Conservation (phyloP, 352 stramenopile genomes). For the Phytophthora agathidicida region DNA sequence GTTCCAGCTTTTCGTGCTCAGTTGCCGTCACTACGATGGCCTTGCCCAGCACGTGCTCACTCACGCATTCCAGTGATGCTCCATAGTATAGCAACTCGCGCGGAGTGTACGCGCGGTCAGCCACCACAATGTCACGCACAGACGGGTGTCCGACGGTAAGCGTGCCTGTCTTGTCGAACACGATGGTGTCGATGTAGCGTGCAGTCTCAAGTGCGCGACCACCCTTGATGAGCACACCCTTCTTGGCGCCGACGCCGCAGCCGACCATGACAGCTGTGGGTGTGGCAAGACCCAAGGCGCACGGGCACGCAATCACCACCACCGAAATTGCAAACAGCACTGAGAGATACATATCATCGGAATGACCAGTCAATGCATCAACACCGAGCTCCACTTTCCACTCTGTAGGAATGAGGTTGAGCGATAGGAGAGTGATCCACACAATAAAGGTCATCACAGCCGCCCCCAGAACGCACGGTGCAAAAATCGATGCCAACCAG, state of each 20-base stretch:
- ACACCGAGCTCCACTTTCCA: constrained; percentile 29
- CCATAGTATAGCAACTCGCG: constrained; percentile 83
- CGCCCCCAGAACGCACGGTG: constrained; percentile 23
- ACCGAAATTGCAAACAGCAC: constrained; percentile 89
- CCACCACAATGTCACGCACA: constrained; percentile 79
- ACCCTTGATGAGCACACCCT: constrained; percentile 91
- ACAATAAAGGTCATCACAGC: constrained; percentile 22
- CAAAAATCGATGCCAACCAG: constrained; percentile 43
- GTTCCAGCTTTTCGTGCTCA: constrained; percentile 74
- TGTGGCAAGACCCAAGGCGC: constrained; percentile 81
- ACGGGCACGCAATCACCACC: constrained; percentile 90
- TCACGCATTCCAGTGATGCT: constrained; percentile 81
- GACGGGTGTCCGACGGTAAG: constrained; percentile 86
- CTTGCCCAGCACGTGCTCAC: constrained; percentile 86
- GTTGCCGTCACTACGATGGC: constrained; percentile 81
- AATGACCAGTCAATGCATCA: constrained; percentile 49
- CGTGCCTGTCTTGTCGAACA: constrained; percentile 96
- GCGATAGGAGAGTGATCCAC: constrained; percentile 23
- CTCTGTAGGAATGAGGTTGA: constrained; percentile 13
- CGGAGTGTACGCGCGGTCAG: constrained; percentile 63
- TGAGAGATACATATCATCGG: constrained; percentile 73
- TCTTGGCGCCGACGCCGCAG: constrained; percentile 85
- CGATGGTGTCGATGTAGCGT: constrained; percentile 85
- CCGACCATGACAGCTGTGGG: constrained; percentile 91
- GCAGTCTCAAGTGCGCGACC: constrained; percentile 80